phyloP scores from a whole-genome alignment of 768 basidiomycete species.

The Termitomyces sp. region DNA sequence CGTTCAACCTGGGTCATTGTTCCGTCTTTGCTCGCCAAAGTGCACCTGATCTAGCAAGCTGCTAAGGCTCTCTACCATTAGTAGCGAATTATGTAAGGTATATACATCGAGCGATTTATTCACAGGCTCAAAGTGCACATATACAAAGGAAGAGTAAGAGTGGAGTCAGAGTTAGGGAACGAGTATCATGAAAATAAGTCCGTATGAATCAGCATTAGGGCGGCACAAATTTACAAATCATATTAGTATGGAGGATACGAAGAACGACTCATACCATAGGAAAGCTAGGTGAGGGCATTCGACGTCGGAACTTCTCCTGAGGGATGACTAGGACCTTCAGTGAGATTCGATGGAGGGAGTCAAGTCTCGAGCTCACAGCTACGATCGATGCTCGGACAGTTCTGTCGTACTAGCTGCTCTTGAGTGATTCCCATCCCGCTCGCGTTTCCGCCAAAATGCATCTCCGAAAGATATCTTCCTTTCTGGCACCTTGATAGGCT shows the following conservation, averaged over 20 bases:
- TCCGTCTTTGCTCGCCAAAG: neutral
- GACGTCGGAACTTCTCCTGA: conserved; percentile 7
- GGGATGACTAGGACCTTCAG: neutral
- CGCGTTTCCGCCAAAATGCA: conserved; percentile 28
- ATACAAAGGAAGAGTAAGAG: neutral
- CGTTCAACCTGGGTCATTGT: neutral
- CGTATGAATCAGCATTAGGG: neutral
- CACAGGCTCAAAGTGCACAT: neutral
- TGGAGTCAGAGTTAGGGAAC: neutral
- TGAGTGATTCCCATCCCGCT: conserved; percentile 10
- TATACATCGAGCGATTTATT: neutral
- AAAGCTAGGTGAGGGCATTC: conserved; percentile 12
- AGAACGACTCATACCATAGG: conserved; percentile 5
- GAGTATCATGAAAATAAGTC: neutral
- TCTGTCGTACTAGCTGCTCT: conserved; percentile 3
- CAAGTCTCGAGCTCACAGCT: neutral
- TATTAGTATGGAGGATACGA: neutral
- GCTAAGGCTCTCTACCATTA: neutral
- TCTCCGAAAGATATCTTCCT: conserved; percentile 27
- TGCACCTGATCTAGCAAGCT: neutral
- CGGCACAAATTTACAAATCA: neutral
- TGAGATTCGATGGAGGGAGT: neutral
- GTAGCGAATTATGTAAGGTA: neutral
- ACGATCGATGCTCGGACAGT: conserved; percentile 2
- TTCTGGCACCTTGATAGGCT: conserved; percentile 19